Evolutionary conservation across 805 yeast genomes (phyloP).

Genomic region (Yarrowia alimentaria): DNA sequence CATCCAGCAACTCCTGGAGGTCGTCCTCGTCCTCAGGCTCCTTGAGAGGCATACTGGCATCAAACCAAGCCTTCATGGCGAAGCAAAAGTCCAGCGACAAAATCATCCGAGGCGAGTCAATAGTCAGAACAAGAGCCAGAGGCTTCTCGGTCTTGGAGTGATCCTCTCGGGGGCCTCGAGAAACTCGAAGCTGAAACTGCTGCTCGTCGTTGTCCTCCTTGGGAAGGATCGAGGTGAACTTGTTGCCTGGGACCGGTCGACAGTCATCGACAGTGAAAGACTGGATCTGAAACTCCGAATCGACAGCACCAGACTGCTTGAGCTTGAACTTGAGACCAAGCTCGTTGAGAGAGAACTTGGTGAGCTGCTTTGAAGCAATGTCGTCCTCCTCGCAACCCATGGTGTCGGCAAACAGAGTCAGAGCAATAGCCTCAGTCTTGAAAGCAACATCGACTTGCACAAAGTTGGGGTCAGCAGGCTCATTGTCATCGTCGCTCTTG

Average conservation of each 20-base stretch:
- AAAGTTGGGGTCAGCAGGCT: constrained; percentile 22
- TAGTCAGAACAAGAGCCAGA: constrained; percentile 55
- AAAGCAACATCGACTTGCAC: constrained; percentile 40
- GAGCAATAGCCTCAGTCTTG: constrained; percentile 59
- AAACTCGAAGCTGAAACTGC: constrained; percentile 64
- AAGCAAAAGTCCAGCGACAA: constrained; percentile 83
- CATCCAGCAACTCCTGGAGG: constrained; percentile 27
- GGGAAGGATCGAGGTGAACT: constrained; percentile 80
- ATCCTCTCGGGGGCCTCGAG: constrained; percentile 28
- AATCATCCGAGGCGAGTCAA: constrained; percentile 78
- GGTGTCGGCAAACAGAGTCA: constrained; percentile 45
- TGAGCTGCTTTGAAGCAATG: constrained; percentile 42
- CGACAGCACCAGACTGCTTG: constrained; percentile 54
- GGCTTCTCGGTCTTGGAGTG: constrained; percentile 40
- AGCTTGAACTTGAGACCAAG: constrained; percentile 52
- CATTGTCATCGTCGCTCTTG: not conserved
- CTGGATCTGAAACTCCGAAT: constrained; percentile 60
- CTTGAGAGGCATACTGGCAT: constrained; percentile 45
- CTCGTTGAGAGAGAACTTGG: constrained; percentile 60
- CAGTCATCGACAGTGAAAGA: constrained; percentile 79
- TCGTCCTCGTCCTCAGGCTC: constrained; percentile 29
- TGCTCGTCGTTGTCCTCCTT: constrained; percentile 56
- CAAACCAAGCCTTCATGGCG: constrained; percentile 66
- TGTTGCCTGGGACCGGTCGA: constrained; percentile 59
- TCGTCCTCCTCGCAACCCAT: constrained; percentile 33